Evolutionary conservation across 2,329 filamentous ascomycete species (phyloP).

Genomic region (Paraconiothyrium brasiliense): DNA sequence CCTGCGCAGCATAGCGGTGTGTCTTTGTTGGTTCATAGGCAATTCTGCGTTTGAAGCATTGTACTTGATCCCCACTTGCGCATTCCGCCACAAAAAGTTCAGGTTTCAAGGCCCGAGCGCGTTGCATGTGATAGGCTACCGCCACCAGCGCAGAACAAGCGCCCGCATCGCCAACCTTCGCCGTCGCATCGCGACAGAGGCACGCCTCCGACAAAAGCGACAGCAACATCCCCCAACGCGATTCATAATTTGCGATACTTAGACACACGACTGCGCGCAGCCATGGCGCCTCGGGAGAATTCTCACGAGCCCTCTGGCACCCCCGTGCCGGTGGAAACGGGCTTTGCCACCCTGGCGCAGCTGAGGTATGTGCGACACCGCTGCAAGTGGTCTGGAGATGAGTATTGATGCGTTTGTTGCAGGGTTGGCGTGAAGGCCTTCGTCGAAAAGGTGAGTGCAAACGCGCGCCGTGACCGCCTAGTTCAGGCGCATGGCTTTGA

Average conservation of each 20-base stretch:
- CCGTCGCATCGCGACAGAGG: conserved; percentile 32
- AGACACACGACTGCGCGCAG: conserved; percentile 19
- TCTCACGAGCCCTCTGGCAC: conserved; percentile 63
- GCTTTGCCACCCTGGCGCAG: conserved; percentile 84
- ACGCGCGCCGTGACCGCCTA: conserved; percentile 10
- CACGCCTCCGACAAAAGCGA: conserved; percentile 38
- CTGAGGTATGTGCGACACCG: conserved; percentile 68
- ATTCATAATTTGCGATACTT: conserved; percentile 30
- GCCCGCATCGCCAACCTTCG: conserved; percentile 27
- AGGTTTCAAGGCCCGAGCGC: conserved; percentile 21
- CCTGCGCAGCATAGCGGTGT: conserved; percentile 39
- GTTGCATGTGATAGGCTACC: conserved; percentile 24
- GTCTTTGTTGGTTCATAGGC: conserved; percentile 21
- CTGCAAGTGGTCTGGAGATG: conserved; percentile 36
- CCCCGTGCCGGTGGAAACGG: conserved; percentile 73
- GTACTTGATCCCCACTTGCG: conserved; percentile 4
- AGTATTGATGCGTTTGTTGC: conserved; percentile 40
- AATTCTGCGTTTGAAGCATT: conserved; percentile 24
- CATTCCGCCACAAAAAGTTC: conserved; percentile 34
- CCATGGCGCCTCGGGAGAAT: conserved; percentile 66
- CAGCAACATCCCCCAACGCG: conserved; percentile 39
- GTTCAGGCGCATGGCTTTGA: conserved; percentile 14
- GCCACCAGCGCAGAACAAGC: conserved; percentile 28
- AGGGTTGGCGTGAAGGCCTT: conserved; percentile 74
- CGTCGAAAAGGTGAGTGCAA: conserved; percentile 71